These are phyloP conservation scores for Irpex lacteus DNA, from an alignment of 1,284 basidiomycete species.

Conservation along the genomic window DNA sequence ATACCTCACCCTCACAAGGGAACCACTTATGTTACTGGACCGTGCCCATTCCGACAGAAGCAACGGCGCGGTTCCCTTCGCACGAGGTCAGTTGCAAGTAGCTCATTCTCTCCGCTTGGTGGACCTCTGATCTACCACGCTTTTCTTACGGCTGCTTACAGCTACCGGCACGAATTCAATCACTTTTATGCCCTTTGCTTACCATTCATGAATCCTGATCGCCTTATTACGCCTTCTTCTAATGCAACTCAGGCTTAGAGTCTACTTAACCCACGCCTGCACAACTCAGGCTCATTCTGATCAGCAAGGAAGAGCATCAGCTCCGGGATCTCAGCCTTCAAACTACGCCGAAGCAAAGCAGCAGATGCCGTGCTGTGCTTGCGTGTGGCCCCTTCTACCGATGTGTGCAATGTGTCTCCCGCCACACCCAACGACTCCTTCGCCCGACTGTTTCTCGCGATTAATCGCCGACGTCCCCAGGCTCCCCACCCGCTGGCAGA, in stretches of 20 bases:
- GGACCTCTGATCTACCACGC: not conserved
- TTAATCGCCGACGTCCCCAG: not conserved
- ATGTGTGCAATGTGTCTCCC: no score
- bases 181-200: not conserved
- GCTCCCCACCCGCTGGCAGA: not conserved
- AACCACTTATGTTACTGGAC: not conserved
- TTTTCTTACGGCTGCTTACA: not conserved
- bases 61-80: not conserved
- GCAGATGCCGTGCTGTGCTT: no score
- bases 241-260: no score
- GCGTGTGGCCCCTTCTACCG: no score
- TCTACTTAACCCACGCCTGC: no score
- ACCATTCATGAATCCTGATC: not conserved
- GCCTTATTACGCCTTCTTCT: not conserved
- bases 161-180: not conserved
- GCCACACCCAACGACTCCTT: no score
- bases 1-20: not conserved
- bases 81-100: not conserved
- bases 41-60: not conserved
- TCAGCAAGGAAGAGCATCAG: no score
- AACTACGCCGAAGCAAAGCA: no score
- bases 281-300: no score
- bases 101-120: not conserved
- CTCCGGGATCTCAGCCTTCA: no score
- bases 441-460: not conserved